Evolutionary conservation across 1,284 basidiomycete genomes (phyloP).

Genomic region (Coriolopsis trogii): DNA sequence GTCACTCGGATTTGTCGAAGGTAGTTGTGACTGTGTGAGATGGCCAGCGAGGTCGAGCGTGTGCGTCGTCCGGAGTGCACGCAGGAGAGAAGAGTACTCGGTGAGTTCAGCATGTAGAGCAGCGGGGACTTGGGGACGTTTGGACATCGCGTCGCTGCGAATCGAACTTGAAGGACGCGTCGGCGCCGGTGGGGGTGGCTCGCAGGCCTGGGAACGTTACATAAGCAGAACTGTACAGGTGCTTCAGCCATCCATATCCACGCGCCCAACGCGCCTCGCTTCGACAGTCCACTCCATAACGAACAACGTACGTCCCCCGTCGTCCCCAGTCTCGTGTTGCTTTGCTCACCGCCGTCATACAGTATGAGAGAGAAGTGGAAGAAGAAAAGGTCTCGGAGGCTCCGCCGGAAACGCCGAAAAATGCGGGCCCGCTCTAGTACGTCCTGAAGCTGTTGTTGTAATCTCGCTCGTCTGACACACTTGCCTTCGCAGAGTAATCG

Average conservation of each 20-base stretch:
- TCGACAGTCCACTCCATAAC: conserved; percentile 35
- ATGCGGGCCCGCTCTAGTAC: conserved; percentile 88
- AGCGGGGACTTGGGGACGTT: conserved; percentile 47
- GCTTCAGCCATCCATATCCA: conserved; percentile 33
- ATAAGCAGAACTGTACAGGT: conserved; percentile 53
- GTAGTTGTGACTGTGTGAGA: conserved; percentile 32
- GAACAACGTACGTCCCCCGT: conserved; percentile 34
- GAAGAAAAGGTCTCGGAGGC: conserved; percentile 87
- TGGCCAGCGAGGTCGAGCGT: conserved; percentile 58
- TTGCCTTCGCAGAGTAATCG: conserved; percentile 37
- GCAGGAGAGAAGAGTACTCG: conserved; percentile 64
- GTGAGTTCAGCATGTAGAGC: conserved; percentile 59
- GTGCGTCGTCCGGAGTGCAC: conserved; percentile 54
- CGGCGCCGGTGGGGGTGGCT: not conserved
- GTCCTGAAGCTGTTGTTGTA: conserved; percentile 36
- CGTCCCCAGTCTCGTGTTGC: not conserved
- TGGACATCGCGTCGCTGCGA: conserved; percentile 39
- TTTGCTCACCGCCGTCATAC: conserved; percentile 8
- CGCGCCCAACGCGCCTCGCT: conserved; percentile 19
- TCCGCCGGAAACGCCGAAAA: conserved; percentile 88
- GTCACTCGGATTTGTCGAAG: not conserved
- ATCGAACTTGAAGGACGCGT: conserved; percentile 1
- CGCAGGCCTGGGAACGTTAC: conserved; percentile 21
- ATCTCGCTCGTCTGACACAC: not conserved
- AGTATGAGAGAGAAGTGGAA: conserved; percentile 93